A percentile compares a stretch with the other conserved stretches of the same genome.
Conservation (phyloP, 2,329 filamentous ascomycete genomes). For the Fusarium armeniacum region DNA sequence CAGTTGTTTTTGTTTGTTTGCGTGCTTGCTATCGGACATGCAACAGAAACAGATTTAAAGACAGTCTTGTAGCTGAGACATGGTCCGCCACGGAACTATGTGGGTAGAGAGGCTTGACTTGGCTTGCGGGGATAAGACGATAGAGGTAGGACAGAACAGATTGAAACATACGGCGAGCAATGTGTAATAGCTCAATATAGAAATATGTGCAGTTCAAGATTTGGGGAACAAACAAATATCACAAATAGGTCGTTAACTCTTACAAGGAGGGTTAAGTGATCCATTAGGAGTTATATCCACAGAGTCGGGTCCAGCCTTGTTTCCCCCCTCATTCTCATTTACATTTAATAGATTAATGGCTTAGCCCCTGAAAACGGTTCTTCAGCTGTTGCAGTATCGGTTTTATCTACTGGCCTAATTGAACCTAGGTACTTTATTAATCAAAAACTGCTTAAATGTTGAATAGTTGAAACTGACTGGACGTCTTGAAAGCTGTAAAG, state of each 20-base stretch:
- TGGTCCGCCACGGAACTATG: slow-evolving; percentile 52
- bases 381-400: not conserved
- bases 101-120: slow-evolving; percentile 29
- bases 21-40: slow-evolving; percentile 6
- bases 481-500: slow-evolving; percentile 17
- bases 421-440: not conserved
- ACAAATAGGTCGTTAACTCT: slow-evolving; percentile 12
- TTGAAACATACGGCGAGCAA: not conserved
- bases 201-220: not conserved
- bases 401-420: not conserved
- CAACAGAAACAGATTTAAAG: slow-evolving; percentile 41
- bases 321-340: slow-evolving; percentile 15
- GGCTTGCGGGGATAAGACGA: slow-evolving; percentile 1
- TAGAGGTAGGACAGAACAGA: slow-evolving; percentile 1
- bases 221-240: not conserved
- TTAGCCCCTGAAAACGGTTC: slow-evolving; percentile 26
- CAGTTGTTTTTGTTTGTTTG: not conserved
- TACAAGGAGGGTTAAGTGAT: slow-evolving; percentile 15
- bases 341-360: slow-evolving; percentile 1
- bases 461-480: not conserved
- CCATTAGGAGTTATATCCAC: slow-evolving; percentile 19
- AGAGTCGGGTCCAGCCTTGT: slow-evolving; percentile 23
- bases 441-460: not conserved
- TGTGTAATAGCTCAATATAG: not conserved
- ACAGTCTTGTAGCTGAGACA: slow-evolving; percentile 55